Conservation (phyloP, 352 stramenopile species). For the Globisporangium okanoganense region DNA sequence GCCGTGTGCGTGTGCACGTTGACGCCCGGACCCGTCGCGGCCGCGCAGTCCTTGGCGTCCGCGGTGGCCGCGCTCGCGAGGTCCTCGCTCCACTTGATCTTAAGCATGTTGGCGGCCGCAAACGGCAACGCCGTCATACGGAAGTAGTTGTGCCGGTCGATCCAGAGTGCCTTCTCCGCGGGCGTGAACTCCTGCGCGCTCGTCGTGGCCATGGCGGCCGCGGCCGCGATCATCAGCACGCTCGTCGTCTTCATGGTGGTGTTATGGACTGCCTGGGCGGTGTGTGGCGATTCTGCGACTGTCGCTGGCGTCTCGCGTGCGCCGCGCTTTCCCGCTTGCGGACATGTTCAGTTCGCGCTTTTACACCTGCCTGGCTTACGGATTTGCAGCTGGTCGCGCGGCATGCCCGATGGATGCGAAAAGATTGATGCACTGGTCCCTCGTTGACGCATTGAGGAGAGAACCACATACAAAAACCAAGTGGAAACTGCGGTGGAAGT, state of each 20-base stretch:
- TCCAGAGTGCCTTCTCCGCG: constrained; percentile 56
- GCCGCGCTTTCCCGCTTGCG: neutral
- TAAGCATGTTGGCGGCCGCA: constrained; percentile 59
- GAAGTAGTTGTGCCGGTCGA: constrained; percentile 80
- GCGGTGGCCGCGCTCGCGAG: constrained; percentile 36
- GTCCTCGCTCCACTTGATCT: constrained; percentile 53
- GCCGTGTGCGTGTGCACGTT: constrained; percentile 45
- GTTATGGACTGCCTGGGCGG: neutral
- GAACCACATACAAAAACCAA: neutral
- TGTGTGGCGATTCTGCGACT: constrained; percentile 4
- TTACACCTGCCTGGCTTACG: neutral
- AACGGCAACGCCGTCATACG: constrained; percentile 65
- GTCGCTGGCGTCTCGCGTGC: neutral
- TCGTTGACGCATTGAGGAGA: neutral
- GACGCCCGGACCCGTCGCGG: constrained; percentile 28
- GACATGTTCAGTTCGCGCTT: no score
- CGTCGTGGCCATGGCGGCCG: neutral
- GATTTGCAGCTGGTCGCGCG: constrained; percentile 7
- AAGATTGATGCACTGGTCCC: neutral
- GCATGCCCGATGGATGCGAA: neutral
- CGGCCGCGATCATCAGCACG: constrained; percentile 2
- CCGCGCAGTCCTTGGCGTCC: constrained; percentile 36
- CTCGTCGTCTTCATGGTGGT: constrained; percentile 15
- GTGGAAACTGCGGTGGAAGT: neutral
- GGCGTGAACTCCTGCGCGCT: constrained; percentile 20